Evolutionary conservation across 78 protist genomes (phyloP), one percentile per base, ranked within the genome.

Genomic region (Pigoraptor vietnamica): DNA sequence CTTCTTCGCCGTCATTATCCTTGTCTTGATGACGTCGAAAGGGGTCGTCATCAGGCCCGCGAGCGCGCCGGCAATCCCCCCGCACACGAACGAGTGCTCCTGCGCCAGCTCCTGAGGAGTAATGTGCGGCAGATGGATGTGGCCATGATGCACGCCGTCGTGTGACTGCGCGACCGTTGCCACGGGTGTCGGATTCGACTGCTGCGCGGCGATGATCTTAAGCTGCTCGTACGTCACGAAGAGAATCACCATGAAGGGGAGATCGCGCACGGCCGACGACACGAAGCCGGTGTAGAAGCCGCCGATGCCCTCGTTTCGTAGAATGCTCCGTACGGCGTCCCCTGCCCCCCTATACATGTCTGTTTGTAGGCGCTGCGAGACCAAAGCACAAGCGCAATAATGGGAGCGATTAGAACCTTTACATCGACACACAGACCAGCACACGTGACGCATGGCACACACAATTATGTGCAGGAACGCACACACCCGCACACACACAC

Each of bases 1-100:
- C 39, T 37, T 91, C 9, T 91, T 91, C 37, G 40, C 93, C 24
- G 93, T 91, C 90, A 91, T 91, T 24, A 91, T 91, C 34, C 93
- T 25, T 79, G 93, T 91, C 35, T 91, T 91, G 40, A 91, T 86
- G 56, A 91, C 89, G 79, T 90, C 92, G 36, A 90, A 67, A 23
- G 92, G 92, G 32, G 92, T 90, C 25, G 92, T 90, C 36, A 39
- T 35, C 14, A 55, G 56, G 2, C 92, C 92, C 0, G 92, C 92
- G 32, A 90, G 36, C 37, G 39, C 86, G 24, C 92, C 92, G 19
- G 87, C 25, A 14, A 90, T 23, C 35, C 92, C 92, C 32, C 92
- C 92, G 38, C 92, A 90, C 92, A 90, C 38, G 24, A 90, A 0
- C 24, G 92, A 40, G n/a, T 90, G 84, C 87, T 29, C 79, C 0